Evolutionary conservation across 2,329 filamentous ascomycete genomes (phyloP), one percentile per base, ranked within the genome.

Genomic region (Cladobotryum protrusum): DNA sequence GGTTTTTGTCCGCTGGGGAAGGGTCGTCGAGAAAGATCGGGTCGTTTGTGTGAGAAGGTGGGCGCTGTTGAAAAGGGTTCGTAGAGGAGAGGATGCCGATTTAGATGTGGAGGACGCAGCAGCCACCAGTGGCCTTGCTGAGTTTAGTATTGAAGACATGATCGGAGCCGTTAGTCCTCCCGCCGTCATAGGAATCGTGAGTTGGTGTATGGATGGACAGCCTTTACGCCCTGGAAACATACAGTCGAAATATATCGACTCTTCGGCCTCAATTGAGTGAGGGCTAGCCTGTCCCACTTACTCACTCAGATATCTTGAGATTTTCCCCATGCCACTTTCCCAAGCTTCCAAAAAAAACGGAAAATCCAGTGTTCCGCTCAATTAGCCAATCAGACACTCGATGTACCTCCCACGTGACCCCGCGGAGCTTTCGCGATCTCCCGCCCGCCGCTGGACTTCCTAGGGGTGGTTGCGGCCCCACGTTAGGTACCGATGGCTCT

Each of bases 21-120:
- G 17, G 0, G 72, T 69, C 1, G 70, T 70, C 45, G 65, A 67
- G 61, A 75, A 72, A 41, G 53, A n/a, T 40, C 62, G 63, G 19
- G 36, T 34, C 34, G 35, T 24, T 17, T n/a, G 43, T 7, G 15
- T 40, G 15, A 39, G 33, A 24, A 29, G 17, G 11, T 5, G 18
- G 12, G 33, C 36, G 24, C 29, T 20, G 18, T 13, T 18, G 47
- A 34, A 29, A 18, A 24, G 14, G 34, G n/a, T 18, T 18, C n/a
- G 43, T 44, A 32, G 14, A 13, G 36, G 39, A 43, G 41, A 13
- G 43, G 33, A 18, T 45, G 53, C 45, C 15, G 53, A 56, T 32
- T 48, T 44, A 35, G 50, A 49, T 8, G 54, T 48, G 20, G 50
- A 43, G 42, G 54, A 55, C 17, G 47, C 43, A 20, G 45, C 35